Evolutionary conservation across 2,329 filamentous ascomycete species (phyloP), one percentile per base, ranked within the genome.

Genomic region (Sphaceloma murrayae): DNA sequence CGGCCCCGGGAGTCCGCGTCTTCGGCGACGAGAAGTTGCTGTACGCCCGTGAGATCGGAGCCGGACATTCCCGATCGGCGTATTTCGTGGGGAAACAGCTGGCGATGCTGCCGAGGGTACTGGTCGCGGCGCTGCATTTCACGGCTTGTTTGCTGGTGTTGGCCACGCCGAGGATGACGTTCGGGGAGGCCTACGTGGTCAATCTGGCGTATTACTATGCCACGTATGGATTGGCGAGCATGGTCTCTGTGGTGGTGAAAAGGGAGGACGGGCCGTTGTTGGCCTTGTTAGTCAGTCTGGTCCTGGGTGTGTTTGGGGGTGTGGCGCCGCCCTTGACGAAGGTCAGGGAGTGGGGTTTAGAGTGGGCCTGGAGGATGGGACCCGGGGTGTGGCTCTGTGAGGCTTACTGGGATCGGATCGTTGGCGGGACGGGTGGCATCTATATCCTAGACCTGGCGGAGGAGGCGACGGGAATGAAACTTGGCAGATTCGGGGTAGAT

Each of bases 121-220:
- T 63, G 0, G 54, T 75, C 5, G 69, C 64, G 1, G 70, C 67
- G 46, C 54, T 77, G 38, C 74, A 78, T 54, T 77, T 77, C 56
- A 68, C 72, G 1, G 67, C 69, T 3, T 59, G 72, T 13, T 58
- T 75, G 10, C 62, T 69, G 27, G 50, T 75, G 1, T 63, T 77
- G 5, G 61, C 67, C 1, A 67, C 64, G 3, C 72, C 73, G 1
- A 59, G 69, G 16, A 73, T 76, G 13, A 53, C 55, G n/a, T 78
- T 68, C 60, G 54, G 57, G 16, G 55, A 64, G 7, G 69, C 70
- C 18, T 77, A 72, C 53, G 43, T 63, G 10, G 66, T 64, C 5
- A 77, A 77, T 46, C 52, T 76, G 34, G 48, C 69, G 7, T 77
- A 77, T 57, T 77, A 75, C 52, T 78, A 70, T 59, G 70, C 69